phyloP scores from a whole-genome alignment of 768 basidiomycete genomes.

The Grammothele lineata region DNA sequence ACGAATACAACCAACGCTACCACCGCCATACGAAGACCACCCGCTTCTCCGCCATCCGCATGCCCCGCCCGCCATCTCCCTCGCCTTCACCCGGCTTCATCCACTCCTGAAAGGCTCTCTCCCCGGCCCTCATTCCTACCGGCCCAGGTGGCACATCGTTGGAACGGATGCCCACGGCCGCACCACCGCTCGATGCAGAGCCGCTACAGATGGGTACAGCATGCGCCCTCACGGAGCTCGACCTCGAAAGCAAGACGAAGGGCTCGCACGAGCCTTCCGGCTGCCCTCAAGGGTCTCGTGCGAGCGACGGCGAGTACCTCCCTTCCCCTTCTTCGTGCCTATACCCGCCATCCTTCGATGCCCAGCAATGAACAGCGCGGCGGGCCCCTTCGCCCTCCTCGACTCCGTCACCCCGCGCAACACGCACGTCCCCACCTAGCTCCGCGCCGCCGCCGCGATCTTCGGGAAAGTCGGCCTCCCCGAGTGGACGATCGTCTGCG shows the following conservation, averaged over 20 bases:
- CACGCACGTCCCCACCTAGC: constrained; percentile 25
- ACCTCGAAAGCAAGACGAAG: constrained; percentile 13
- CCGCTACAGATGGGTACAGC: too few relatives aligned
- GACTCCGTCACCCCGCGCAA: constrained; percentile 29
- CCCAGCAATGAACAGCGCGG: constrained; percentile 28
- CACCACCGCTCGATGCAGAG: too few relatives aligned
- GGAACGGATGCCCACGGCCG: too few relatives aligned
- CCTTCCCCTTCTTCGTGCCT: constrained; percentile 19
- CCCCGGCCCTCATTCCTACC: too few relatives aligned
- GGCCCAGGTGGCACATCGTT: too few relatives aligned
- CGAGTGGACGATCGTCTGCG: constrained; percentile 40
- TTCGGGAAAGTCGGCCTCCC: constrained; percentile 39
- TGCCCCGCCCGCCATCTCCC: too few relatives aligned
- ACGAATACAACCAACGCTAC: too few relatives aligned
- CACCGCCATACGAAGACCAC: too few relatives aligned
- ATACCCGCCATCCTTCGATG: neutral
- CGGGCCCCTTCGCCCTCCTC: constrained; percentile 31
- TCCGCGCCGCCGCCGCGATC: constrained; percentile 32
- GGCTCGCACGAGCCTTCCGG: constrained; percentile 25
- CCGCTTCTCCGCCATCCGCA: too few relatives aligned
- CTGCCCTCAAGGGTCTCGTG: constrained; percentile 35
- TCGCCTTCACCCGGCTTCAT: too few relatives aligned
- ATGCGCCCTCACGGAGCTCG: constrained; percentile 42
- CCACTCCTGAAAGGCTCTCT: too few relatives aligned
- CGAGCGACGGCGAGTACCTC: constrained; percentile 26